phyloP scores from a whole-genome alignment of 2,329 filamentous ascomycete genomes.

The Xylariaceae sp. region DNA sequence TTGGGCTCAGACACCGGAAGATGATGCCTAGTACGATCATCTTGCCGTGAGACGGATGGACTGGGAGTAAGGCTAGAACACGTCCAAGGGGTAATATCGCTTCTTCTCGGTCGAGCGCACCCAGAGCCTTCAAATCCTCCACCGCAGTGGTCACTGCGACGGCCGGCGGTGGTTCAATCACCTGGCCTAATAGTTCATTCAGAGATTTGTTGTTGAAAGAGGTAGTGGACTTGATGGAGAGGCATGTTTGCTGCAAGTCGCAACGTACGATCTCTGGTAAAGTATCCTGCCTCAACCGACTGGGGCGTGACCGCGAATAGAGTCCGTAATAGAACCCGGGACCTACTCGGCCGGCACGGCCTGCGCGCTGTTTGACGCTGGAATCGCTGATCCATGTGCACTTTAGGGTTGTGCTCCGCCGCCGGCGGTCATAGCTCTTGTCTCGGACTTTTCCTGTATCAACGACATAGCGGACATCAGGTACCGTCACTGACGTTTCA shows the following conservation, averaged over 20 bases:
- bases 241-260: constrained; percentile 43
- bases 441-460: constrained; percentile 41
- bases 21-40: constrained; percentile 50
- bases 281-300: constrained; percentile 24
- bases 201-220: constrained; percentile 34
- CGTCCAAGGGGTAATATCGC: constrained; percentile 44
- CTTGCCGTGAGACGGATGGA: constrained; percentile 45
- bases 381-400: constrained; percentile 47
- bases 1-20: constrained; percentile 50
- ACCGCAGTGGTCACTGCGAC: constrained; percentile 38
- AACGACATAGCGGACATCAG: constrained; percentile 49
- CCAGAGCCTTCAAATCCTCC: constrained; percentile 36
- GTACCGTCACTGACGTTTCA: constrained; percentile 50
- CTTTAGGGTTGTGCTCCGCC: constrained; percentile 37
- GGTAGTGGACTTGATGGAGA: constrained; percentile 40
- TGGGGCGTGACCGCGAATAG: constrained; percentile 33
- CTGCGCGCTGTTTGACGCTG: constrained; percentile 46
- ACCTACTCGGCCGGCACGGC: constrained; percentile 48
- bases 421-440: constrained; percentile 39
- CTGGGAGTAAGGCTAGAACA: constrained; percentile 40
- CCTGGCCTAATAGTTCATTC: constrained; percentile 39
- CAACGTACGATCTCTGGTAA: constrained; percentile 42
- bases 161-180: constrained; percentile 43
- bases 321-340: constrained; percentile 49
- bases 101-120: constrained; percentile 42